Evolutionary conservation across 768 basidiomycete genomes (phyloP), one percentile per base, ranked within the genome.

Genomic region (Psilocybe azurescens): DNA sequence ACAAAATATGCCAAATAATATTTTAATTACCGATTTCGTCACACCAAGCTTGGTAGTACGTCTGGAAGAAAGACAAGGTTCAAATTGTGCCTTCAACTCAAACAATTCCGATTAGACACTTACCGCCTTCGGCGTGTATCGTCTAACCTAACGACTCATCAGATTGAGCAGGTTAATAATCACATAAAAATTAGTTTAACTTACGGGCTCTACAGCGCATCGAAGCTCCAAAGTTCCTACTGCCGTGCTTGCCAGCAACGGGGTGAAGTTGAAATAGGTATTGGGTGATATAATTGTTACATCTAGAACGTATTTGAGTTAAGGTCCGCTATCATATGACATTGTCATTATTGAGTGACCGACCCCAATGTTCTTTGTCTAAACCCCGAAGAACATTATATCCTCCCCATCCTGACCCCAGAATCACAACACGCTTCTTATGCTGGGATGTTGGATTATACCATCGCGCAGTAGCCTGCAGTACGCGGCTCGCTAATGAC

Each of bases 181-280:
- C 14, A 9, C 36, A 18, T 20, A 36, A 36, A 16, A 28, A 29
- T 46, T 48, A 52, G 24, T 24, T 24, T 24, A 28, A 75, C 89
- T 67, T 53, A 93, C 93, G 1, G 93, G 86, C 73, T 95, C 94
- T 36, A 94, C 79, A 0, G 91, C 89, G 67, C 89, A 88, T 28
- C 93, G 79, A 70, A 89, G 93, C 65, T 94, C 93, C 51, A 96
- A 78, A 5, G 94, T 94, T 2, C 94, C 94, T 28, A 94, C 91
- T 3, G 91, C 84, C 60, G 89, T 86, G 53, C 86, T 80, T 0
- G 89, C 89, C 1, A 91, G 79, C 32, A 92, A 73, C 0, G 89
- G 88, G 28, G 86, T 84, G 64, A 89, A 89, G 69, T 88, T 88
- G 75, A 89, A 90, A 73, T 88, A 87, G 38, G 81, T 82, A 41